Evolutionary conservation across 2,329 filamentous ascomycete species (phyloP), one percentile per base, ranked within the genome.

Genomic region (Xylariaceae sp.): DNA sequence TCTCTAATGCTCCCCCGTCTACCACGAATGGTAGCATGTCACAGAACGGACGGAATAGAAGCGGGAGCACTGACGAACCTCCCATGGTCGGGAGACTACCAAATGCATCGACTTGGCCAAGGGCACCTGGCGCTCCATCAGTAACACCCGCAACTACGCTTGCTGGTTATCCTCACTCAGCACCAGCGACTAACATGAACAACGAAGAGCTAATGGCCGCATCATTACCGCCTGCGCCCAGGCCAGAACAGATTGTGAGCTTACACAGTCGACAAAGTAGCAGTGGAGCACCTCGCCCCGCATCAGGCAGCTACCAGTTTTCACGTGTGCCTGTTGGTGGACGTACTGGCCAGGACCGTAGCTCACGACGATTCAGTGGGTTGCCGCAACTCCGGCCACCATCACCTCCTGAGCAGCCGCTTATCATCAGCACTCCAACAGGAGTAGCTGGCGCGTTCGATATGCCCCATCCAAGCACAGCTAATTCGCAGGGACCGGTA

Each of bases 351-450:
- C 59, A 64, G 6, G 55, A 62, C 8, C 58, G 61, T 41, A 56
- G 40, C 55, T 57, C 47, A 47, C 61, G 20, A 45, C 66, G 63
- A 60, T 58, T 62, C 49, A 59, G 61, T 50, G 48, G 52, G 51
- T 46, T 59, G 33, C 53, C 61, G 56, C 61, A 59, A 58, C 62
- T 62, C 51, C 58, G 53, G 43, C 60, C 63, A 50, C 53, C 65
- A 10, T 55, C 67, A 13, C 64, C 64, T 4, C 71, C 79, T 21
- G 81, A 84, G 30, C 77, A 79, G 47, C 81, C 82, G 3, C 72
- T 85, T 21, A 85, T 85, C 48, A 84, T 85, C 66, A 85, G 82
- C 67, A 85, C 82, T 3, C 82, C 82, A 1, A 76, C 71, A 8
- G 82, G 82, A 13, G 75, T 84, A 7, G 71, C 75, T 0, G 82